These are phyloP conservation scores for Rhizodiscina lignyota DNA, from an alignment of 495 filamentous ascomycete species.

Conservation along the genomic window DNA sequence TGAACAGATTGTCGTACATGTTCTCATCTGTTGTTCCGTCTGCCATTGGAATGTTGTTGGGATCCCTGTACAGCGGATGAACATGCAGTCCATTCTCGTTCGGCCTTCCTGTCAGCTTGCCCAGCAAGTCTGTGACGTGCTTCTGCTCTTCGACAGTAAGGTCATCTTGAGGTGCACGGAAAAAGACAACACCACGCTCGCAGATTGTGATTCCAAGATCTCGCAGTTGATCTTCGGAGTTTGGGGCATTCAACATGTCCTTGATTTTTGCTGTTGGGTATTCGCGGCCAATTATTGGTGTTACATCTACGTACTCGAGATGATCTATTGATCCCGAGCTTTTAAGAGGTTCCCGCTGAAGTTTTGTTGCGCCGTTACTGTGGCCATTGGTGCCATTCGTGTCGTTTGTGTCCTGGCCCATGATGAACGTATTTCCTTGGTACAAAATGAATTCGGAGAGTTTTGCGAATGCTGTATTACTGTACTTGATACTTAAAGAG, in stretches of 20 bases:
- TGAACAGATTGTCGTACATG: slow-evolving; percentile 2
- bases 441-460: too few relatives aligned
- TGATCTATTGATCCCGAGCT: slow-evolving; percentile 10
- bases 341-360: slow-evolving; percentile 7
- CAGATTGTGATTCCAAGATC: slow-evolving; percentile 12
- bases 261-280: slow-evolving; percentile 7
- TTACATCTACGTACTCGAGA: slow-evolving; percentile 9
- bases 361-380: too few relatives aligned
- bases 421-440: too few relatives aligned
- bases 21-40: slow-evolving; percentile 22
- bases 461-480: too few relatives aligned
- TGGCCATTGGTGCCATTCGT: too few relatives aligned
- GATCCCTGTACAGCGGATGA: slow-evolving; percentile 26
- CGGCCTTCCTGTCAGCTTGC: slow-evolving; percentile 25
- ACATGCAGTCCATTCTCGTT: slow-evolving; percentile 25
- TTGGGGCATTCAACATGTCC: slow-evolving; percentile 6
- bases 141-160: slow-evolving; percentile 25
- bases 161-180: slow-evolving; percentile 23
- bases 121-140: slow-evolving; percentile 22
- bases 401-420: too few relatives aligned
- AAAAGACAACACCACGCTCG: slow-evolving; percentile 16
- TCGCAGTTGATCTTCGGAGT: slow-evolving; percentile 7
- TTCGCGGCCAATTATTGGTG: slow-evolving; percentile 11
- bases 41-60: slow-evolving; percentile 23
- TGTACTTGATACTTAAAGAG: too few relatives aligned